phyloP scores from a whole-genome alignment of 208 protist species.

The Leishmania aethiopica region DNA sequence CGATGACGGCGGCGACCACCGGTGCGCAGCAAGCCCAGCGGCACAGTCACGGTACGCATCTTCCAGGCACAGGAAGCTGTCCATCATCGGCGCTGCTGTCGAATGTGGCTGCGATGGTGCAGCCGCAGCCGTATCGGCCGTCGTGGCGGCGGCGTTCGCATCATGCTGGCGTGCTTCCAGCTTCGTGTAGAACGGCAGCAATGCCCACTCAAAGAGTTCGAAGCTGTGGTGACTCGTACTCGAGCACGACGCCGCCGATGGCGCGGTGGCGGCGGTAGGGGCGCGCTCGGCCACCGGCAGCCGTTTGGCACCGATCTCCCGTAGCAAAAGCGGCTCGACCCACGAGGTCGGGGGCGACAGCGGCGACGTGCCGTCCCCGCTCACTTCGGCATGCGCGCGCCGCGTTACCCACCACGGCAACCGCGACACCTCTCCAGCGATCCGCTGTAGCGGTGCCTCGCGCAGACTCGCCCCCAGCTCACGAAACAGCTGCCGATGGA shows the following conservation, averaged over 20 bases:
- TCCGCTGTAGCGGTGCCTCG: conserved; percentile 8
- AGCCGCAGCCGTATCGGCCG: not conserved
- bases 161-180: conserved; percentile 5
- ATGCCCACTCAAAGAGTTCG: conserved; percentile 24
- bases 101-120: not conserved
- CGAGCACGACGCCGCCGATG: not conserved
- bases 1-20: not conserved
- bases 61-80: conserved; percentile 22
- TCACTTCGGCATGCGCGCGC: conserved; percentile 3
- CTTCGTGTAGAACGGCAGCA: conserved; percentile 31
- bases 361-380: not conserved
- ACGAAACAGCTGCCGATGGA: conserved; percentile 1
- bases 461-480: conserved; percentile 3
- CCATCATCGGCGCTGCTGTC: not conserved
- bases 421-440: conserved; percentile 20
- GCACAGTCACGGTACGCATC: not conserved
- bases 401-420: conserved; percentile 27
- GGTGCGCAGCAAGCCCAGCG: not conserved
- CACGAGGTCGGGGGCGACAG: conserved; percentile 1
- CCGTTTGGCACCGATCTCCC: conserved; percentile 8
- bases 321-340: conserved; percentile 16
- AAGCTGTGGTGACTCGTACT: conserved; percentile 1
- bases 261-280: not conserved
- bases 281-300: not conserved
- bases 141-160: not conserved